Percentiles rank a stretch among this genome's conserved stretches.
Conservation (phyloP, 306 rosid genomes). For the Cucumis hystrix region DNA sequence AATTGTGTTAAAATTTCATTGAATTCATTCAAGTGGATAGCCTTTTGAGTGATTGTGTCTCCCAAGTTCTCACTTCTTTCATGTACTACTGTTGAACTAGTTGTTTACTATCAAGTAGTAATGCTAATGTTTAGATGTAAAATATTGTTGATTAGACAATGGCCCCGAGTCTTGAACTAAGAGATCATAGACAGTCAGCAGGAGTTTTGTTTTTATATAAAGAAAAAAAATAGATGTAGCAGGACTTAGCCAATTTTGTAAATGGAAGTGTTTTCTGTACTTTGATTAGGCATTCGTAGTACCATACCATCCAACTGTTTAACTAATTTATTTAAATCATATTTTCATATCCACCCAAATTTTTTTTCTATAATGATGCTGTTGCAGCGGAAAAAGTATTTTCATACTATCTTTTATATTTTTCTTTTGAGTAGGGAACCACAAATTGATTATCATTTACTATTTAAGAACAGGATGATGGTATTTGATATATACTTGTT, state of each 20-base stretch:
- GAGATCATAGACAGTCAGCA: not conserved
- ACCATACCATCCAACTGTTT: not conserved
- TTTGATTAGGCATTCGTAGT: not conserved
- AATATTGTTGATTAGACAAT: not conserved
- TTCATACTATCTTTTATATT: not conserved
- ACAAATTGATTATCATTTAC: not conserved
- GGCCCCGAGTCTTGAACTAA: not conserved
- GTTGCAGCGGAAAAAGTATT: not conserved
- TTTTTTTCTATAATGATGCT: not conserved
- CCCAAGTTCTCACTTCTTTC: not conserved
- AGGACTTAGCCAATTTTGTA: not conserved
- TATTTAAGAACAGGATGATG: not conserved
- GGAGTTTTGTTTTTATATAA: not conserved
- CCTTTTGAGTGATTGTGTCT: not conserved
- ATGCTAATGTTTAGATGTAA: not conserved
- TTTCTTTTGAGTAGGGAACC: not conserved
- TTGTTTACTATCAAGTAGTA: not conserved
- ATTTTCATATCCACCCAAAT: not conserved
- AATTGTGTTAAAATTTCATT: not conserved
- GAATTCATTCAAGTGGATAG: not conserved
- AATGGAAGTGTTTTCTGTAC: not conserved
- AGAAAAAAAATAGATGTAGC: not conserved
- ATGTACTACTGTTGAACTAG: not conserved
- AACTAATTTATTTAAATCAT: not conserved
- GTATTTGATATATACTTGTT: not conserved